Conservation (phyloP, 371 early-diverging fungal genomes). For the Haplosporangium sp. region DNA sequence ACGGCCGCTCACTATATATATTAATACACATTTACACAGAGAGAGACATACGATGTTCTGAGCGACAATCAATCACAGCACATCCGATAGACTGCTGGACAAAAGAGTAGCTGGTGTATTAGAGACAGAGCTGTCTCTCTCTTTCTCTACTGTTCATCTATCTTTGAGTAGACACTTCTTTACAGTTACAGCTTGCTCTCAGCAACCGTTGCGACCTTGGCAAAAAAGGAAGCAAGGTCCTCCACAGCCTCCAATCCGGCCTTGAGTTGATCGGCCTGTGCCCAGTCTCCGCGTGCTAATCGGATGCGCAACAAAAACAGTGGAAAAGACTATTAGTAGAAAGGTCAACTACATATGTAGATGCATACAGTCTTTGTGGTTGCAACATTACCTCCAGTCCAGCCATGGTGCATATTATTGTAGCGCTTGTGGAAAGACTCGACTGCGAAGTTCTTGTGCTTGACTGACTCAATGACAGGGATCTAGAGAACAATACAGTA, state of each 20-base stretch:
- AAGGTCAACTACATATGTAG: not conserved
- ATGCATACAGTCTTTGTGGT: not conserved
- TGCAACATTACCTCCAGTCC: slow-evolving; percentile 44
- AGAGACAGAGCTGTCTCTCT: too few relatives aligned
- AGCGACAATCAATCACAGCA: too few relatives aligned
- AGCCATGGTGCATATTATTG: slow-evolving; percentile 56
- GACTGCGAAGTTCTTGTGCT: slow-evolving; percentile 34
- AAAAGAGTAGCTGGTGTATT: too few relatives aligned
- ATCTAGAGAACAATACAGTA: slow-evolving; percentile 11
- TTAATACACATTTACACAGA: too few relatives aligned
- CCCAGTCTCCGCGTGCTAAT: slow-evolving; percentile 52
- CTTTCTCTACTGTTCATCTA: too few relatives aligned
- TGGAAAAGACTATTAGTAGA: not conserved
- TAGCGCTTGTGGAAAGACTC: slow-evolving; percentile 45
- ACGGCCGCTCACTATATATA: too few relatives aligned
- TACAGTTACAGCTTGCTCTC: slow-evolving; percentile 36
- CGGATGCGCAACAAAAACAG: not conserved
- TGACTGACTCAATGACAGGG: slow-evolving; percentile 26
- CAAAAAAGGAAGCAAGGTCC: slow-evolving; percentile 36
- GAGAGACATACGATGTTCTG: too few relatives aligned
- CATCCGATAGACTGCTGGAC: too few relatives aligned
- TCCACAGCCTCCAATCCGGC: slow-evolving; percentile 42
- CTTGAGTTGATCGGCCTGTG: slow-evolving; percentile 28
- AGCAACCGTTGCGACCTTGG: slow-evolving; percentile 25
- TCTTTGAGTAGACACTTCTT: too few relatives aligned